phyloP scores from a whole-genome alignment of 2,329 filamentous ascomycete genomes.

The Blastomyces percursus region DNA sequence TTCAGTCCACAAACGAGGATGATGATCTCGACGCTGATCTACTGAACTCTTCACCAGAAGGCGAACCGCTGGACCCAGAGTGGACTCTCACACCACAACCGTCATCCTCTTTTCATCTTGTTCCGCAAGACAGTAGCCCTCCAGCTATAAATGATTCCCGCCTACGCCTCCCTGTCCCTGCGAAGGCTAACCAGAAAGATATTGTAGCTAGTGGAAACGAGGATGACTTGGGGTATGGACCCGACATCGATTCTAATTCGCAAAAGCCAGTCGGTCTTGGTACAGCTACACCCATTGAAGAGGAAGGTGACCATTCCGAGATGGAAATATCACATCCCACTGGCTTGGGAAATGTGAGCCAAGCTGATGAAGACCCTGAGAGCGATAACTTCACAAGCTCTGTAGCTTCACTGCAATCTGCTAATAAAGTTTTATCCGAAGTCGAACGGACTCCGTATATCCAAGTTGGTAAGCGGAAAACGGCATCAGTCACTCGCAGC shows the following conservation, averaged over 20 bases:
- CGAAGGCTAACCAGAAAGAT: background rate
- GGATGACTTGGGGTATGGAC: background rate
- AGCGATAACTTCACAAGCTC: conserved; percentile 7
- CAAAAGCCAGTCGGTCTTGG: background rate
- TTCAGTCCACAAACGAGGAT: background rate
- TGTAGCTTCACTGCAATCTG: background rate
- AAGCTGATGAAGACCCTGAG: background rate
- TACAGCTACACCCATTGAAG: background rate
- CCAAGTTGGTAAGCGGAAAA: background rate
- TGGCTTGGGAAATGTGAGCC: background rate
- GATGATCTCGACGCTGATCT: background rate
- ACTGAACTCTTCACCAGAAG: background rate
- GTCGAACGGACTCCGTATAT: conserved; percentile 10
- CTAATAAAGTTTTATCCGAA: conserved; percentile 7
- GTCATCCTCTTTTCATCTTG: conserved; percentile 7
- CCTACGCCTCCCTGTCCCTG: background rate
- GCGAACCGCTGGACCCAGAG: background rate
- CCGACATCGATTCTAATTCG: background rate
- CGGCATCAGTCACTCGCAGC: background rate
- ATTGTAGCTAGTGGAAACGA: background rate
- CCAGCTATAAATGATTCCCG: conserved; percentile 1
- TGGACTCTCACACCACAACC: background rate
- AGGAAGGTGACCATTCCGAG: conserved; percentile 1
- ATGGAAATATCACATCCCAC: conserved; percentile 1
- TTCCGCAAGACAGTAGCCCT: conserved; percentile 25